Conservation (phyloP, 805 yeast species). For the Pichia nakasei region DNA sequence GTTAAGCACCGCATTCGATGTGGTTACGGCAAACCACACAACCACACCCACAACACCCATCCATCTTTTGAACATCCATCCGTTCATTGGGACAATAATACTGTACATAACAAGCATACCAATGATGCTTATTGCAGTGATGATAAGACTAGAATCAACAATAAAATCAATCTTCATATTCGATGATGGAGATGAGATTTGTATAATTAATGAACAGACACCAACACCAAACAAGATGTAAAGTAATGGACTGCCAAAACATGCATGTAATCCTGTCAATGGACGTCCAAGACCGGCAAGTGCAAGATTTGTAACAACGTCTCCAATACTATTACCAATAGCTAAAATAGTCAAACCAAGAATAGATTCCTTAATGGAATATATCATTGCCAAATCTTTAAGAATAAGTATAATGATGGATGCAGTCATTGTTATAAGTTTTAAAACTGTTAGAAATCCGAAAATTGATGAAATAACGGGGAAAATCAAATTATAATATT, state of each 20-base stretch:
- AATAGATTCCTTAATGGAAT: conserved; percentile 36
- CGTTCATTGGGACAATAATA: conserved; percentile 34
- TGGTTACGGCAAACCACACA: conserved; percentile 25
- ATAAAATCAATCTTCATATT: conserved; percentile 25
- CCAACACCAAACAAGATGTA: conserved; percentile 45
- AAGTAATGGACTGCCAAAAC: conserved; percentile 46
- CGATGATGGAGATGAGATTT: background rate
- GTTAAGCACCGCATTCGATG: conserved; percentile 10
- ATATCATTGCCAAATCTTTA: conserved; percentile 37
- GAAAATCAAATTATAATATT: conserved; percentile 13
- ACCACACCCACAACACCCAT: conserved; percentile 30
- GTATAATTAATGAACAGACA: conserved; percentile 31
- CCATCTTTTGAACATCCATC: conserved; percentile 36
- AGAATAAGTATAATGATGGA: conserved; percentile 24
- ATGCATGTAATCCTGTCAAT: conserved; percentile 40
- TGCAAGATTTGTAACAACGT: conserved; percentile 41
- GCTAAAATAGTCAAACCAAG: conserved; percentile 42
- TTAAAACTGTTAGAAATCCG: conserved; percentile 24
- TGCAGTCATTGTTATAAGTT: conserved; percentile 24
- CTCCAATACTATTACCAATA: conserved; percentile 44
- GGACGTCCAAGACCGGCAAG: conserved; percentile 30
- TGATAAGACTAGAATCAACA: conserved; percentile 30
- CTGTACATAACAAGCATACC: conserved; percentile 31
- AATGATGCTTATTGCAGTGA: conserved; percentile 34
- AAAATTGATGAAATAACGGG: conserved; percentile 18